Conservation (phyloP, 202 grass and related monocot species). For the Saccharum hybrid region DNA sequence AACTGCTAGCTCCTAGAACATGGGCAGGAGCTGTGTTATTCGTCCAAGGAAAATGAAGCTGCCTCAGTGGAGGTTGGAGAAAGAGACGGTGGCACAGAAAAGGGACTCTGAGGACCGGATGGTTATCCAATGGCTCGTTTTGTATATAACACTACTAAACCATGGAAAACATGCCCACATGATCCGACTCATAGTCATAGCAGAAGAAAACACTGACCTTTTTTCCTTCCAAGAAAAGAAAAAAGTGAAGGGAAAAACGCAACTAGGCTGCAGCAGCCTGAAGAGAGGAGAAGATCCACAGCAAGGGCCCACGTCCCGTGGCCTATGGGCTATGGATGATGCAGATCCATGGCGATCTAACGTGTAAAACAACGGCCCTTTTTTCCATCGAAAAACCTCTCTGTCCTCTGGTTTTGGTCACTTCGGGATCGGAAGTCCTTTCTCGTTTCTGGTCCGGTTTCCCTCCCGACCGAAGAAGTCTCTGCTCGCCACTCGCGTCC, state of each 20-base stretch:
- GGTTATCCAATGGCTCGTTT: too few species aligned
- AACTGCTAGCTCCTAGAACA: too few species aligned
- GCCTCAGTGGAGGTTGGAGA: too few species aligned
- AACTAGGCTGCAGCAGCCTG: not conserved
- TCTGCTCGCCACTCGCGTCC: conserved; percentile 24
- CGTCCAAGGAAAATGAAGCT: too few species aligned
- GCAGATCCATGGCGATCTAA: conserved; percentile 50
- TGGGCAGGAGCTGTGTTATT: too few species aligned
- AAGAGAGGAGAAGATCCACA: not conserved
- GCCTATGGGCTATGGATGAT: conserved; percentile 16
- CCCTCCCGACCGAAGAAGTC: conserved; percentile 38
- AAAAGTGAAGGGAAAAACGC: not conserved
- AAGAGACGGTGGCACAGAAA: too few species aligned
- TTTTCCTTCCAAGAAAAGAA: not conserved
- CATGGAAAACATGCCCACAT: conserved; percentile 16
- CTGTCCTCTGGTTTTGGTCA: not conserved
- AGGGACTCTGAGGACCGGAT: too few species aligned
- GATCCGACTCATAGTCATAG: not conserved
- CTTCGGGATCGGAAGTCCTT: not conserved
- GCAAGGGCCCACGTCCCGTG: conserved; percentile 21
- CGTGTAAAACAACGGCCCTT: conserved; percentile 56
- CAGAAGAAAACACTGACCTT: not conserved
- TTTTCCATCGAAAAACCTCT: conserved; percentile 44
- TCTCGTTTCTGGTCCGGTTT: not conserved
- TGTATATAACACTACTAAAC: too few species aligned